Evolutionary conservation across 176 grass and related monocot genomes (phyloP).

Genomic region (Aegilops sharonensis): DNA sequence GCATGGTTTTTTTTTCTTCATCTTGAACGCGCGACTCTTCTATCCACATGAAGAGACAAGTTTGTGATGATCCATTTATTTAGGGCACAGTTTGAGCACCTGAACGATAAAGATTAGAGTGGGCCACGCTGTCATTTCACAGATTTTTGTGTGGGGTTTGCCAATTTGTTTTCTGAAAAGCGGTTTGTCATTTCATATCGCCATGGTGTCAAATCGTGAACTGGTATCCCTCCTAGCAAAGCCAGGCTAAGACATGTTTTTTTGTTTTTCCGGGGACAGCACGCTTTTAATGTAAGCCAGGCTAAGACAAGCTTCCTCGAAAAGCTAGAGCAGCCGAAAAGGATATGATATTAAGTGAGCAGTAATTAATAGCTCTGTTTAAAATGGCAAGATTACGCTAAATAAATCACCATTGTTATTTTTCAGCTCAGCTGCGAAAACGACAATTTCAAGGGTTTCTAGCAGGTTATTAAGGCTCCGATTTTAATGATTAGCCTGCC

Average conservation of each 20-base stretch:
- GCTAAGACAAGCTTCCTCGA: not conserved
- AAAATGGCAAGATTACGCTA: not conserved
- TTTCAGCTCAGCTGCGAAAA: not conserved
- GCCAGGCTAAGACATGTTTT: too few relatives aligned
- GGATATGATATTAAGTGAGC: not conserved
- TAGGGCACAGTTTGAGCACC: too few relatives aligned
- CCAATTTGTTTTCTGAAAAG: too few relatives aligned
- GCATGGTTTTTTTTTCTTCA: not conserved
- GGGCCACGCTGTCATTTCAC: not conserved
- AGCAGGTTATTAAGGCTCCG: too few relatives aligned
- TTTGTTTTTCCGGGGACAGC: too few relatives aligned
- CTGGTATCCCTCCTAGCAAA: not conserved
- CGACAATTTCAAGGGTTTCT: too few relatives aligned
- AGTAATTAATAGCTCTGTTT: not conserved
- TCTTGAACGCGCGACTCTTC: not conserved
- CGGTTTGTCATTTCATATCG: not conserved
- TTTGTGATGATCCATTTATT: too few relatives aligned
- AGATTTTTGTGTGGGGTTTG: not conserved
- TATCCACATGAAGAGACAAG: too few relatives aligned
- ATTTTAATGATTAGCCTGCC: not conserved
- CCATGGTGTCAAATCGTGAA: not conserved
- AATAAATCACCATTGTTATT: too few relatives aligned
- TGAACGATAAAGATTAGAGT: not conserved
- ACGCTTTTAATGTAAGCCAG: not conserved
- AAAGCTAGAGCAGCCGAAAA: not conserved